Percentiles rank a stretch among this genome's conserved stretches.
phyloP scores from a whole-genome alignment of 2,329 filamentous ascomycete genomes.

The Aschersonia sp. region DNA sequence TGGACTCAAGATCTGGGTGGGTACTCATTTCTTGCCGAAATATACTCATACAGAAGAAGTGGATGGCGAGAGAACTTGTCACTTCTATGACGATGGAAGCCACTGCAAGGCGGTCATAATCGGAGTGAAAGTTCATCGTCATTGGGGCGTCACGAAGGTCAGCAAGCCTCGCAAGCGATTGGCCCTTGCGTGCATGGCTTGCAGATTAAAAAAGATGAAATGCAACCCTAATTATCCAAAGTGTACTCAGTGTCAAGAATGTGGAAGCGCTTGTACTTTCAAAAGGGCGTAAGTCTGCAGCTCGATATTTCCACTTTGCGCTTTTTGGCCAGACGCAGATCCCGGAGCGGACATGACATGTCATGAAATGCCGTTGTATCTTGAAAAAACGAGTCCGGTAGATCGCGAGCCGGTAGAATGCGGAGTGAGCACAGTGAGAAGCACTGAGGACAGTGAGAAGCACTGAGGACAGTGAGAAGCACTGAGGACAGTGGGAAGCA shows the following conservation, averaged over 20 bases:
- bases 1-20: conserved; percentile 56
- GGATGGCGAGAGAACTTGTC: conserved; percentile 66
- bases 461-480: too few relatives aligned
- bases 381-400: too few relatives aligned
- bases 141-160: conserved; percentile 88
- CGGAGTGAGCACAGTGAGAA: too few relatives aligned
- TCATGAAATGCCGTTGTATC: conserved; percentile 38
- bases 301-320: neutral
- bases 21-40: conserved; percentile 50
- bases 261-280: conserved; percentile 71
- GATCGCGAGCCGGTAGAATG: too few relatives aligned
- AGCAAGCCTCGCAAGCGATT: conserved; percentile 84
- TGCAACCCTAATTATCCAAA: conserved; percentile 80
- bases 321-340: conserved; percentile 20
- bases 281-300: conserved; percentile 62
- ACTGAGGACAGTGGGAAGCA: too few relatives aligned
- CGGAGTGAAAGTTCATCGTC: conserved; percentile 74
- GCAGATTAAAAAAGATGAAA: conserved; percentile 94
- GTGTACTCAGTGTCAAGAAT: conserved; percentile 85
- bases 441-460: too few relatives aligned
- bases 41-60: conserved; percentile 52
- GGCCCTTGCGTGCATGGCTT: conserved; percentile 85
- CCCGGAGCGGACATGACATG: conserved; percentile 41
- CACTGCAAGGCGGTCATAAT: conserved; percentile 75
- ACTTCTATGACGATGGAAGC: conserved; percentile 74